Base-by-base conservation (phyloP, 2,329 filamentous ascomycete species). In the Diaporthe destruens region DNA sequence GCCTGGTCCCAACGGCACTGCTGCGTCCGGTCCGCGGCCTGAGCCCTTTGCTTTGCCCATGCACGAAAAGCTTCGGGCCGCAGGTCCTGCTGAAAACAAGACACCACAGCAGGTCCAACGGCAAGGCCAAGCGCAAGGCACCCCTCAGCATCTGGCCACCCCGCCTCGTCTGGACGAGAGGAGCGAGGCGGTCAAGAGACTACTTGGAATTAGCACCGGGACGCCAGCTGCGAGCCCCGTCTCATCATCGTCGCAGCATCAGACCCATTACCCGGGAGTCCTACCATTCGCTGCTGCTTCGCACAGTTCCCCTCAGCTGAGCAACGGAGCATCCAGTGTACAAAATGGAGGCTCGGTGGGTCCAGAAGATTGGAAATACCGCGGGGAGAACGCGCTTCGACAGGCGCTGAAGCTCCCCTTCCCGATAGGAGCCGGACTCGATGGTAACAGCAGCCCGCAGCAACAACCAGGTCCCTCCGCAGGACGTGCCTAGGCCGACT, bases 381-480 rank as follows among this genome's bases (percentile, higher is more conserved):
- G 71, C 39, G 72, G 70, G 18, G 72, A 74, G 63, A 67, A 74
- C 32, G 72, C 72, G 9, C 71, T 74, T 23, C 72, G 72, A 55
- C 71, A 72, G 53, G 72, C 67, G 29, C 36, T 74, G 44, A 74
- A 72, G 32, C 56, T 74, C 4, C 57, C 72, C 3, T 36, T 72
- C 20, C 49, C 72, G 16, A 61, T 72, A 34, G 56, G 71, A 44
- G 54, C 66, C 29, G 72, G 72, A 14, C 57, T 73, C 11, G 68
- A 74, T 53, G 36, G 71, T 55, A 70, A 61, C 57, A 63, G 63
- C 53, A 72, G 66, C 54, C 71, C 72, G 11, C 36, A 39, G 36
- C 71, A 57, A 29, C 68, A 63, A 16, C 16, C 69, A 9, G 49
- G 61, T 16, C 71, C 57, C 29, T 74, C 69, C 32, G 16, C 70